Percentiles rank a stretch among this genome's conserved stretches.
These are phyloP conservation scores for Kodamaea leandrae DNA, from an alignment of 805 yeast genomes.

Conservation along the genomic window DNA sequence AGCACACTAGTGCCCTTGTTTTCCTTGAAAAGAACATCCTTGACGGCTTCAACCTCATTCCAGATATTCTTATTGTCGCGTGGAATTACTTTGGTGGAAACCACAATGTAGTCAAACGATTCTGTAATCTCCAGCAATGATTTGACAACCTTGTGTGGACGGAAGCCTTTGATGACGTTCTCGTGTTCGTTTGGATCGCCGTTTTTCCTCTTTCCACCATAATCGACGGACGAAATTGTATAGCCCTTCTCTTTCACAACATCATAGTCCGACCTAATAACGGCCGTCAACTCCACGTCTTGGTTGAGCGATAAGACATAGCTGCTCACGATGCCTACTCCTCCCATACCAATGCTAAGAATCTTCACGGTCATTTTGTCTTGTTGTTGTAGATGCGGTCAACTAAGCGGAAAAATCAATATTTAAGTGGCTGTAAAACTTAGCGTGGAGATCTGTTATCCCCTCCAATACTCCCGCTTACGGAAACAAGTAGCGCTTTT, in stretches of 20 bases:
- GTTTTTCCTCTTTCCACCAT: constrained; percentile 22
- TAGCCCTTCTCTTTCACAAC: constrained; percentile 26
- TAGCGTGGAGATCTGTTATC: background rate
- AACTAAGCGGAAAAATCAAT: background rate
- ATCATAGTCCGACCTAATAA: constrained; percentile 33
- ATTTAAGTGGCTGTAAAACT: background rate
- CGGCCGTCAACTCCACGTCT: constrained; percentile 29
- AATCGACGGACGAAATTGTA: constrained; percentile 28
- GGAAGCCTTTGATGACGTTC: constrained; percentile 19
- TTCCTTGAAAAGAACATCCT: constrained; percentile 12
- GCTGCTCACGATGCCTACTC: constrained; percentile 80
- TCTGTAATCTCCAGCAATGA: constrained; percentile 21
- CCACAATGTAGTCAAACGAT: constrained; percentile 33
- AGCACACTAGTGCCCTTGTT: constrained; percentile 25
- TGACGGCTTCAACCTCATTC: constrained; percentile 20
- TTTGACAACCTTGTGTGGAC: constrained; percentile 27
- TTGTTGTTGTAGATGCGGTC: background rate
- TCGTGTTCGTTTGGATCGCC: constrained; percentile 16
- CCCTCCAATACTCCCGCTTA: no score
- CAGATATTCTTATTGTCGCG: constrained; percentile 21
- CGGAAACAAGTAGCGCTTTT: no score
- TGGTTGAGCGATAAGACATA: constrained; percentile 36
- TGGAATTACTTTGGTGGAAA: constrained; percentile 36
- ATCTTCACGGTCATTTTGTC: constrained; percentile 25
- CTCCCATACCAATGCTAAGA: constrained; percentile 85